Evolutionary conservation across 1,139 yeast species (phyloP).

Genomic region (Yamadazyma taylorii): DNA sequence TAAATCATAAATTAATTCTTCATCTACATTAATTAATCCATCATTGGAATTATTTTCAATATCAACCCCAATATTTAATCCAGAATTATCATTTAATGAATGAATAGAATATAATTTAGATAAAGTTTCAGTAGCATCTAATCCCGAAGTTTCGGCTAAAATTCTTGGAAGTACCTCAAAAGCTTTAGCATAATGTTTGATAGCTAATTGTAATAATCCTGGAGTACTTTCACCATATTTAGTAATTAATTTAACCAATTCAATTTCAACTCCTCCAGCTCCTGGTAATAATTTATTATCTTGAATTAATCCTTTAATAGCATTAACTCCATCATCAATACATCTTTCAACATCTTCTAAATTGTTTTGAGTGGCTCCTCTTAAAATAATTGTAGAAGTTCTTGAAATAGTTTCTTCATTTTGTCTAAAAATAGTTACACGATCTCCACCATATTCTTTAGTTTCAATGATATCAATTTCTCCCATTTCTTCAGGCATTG

Average conservation of each 20-base stretch:
- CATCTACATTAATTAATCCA: constrained; percentile 71
- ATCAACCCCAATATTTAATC: constrained; percentile 64
- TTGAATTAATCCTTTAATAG: constrained; percentile 84
- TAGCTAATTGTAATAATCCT: constrained; percentile 88
- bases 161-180: constrained; percentile 96
- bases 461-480: constrained; percentile 85
- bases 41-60: constrained; percentile 61
- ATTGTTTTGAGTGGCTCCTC: constrained; percentile 97
- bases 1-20: constrained; percentile 74
- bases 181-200: constrained; percentile 90
- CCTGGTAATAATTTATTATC: constrained; percentile 85
- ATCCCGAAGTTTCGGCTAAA: constrained; percentile 91
- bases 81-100: constrained; percentile 34
- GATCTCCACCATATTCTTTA: constrained; percentile 94
- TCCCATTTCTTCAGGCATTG: constrained; percentile 94
- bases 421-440: constrained; percentile 93
- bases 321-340: constrained; percentile 93
- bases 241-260: constrained; percentile 75
- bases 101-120: constrained; percentile 90
- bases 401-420: constrained; percentile 58
- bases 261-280: constrained; percentile 96
- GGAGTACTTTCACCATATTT: constrained; percentile 92
- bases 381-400: constrained; percentile 87
- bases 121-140: constrained; percentile 83
- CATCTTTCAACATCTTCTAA: constrained; percentile 96